These are phyloP conservation scores for Chamaecyparis obtusa DNA, from an alignment of 75 land plant species.

Conservation along the genomic window DNA sequence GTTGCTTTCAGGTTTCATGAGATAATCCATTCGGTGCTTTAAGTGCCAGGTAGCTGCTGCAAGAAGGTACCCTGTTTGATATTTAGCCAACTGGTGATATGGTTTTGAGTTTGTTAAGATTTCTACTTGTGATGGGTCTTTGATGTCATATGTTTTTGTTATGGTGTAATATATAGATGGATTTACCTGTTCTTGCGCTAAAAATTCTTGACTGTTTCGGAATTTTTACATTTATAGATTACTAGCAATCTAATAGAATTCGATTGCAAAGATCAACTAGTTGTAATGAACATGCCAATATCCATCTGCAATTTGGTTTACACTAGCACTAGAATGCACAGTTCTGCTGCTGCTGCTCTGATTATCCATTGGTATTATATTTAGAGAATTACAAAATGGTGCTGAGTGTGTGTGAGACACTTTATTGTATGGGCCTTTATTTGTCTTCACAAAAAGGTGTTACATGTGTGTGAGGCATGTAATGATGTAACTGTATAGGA, in stretches of 20 bases:
- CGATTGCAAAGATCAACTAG: background rate
- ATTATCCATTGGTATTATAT: background rate
- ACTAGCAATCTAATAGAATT: background rate
- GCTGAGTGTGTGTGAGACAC: background rate
- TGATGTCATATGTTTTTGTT: background rate
- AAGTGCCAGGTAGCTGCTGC: conserved; percentile 61
- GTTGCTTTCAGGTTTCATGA: conserved; percentile 63
- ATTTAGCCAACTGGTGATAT: conserved; percentile 1
- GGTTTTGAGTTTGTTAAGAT: background rate
- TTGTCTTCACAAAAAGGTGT: background rate
- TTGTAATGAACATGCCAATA: background rate
- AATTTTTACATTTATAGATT: background rate
- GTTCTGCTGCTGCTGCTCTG: background rate
- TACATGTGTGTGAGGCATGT: too few species aligned
- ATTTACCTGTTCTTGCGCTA: background rate
- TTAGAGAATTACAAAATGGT: background rate
- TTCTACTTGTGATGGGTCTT: background rate
- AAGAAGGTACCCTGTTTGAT: conserved; percentile 82
- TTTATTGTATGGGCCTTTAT: background rate
- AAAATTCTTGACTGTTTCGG: background rate
- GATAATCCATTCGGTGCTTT: conserved; percentile 53
- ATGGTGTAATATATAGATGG: background rate
- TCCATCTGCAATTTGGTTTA: background rate
- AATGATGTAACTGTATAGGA: too few species aligned
- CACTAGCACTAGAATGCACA: background rate